phyloP scores from a whole-genome alignment of 2,329 filamentous ascomycete species.

The Xylaria polymorpha region DNA sequence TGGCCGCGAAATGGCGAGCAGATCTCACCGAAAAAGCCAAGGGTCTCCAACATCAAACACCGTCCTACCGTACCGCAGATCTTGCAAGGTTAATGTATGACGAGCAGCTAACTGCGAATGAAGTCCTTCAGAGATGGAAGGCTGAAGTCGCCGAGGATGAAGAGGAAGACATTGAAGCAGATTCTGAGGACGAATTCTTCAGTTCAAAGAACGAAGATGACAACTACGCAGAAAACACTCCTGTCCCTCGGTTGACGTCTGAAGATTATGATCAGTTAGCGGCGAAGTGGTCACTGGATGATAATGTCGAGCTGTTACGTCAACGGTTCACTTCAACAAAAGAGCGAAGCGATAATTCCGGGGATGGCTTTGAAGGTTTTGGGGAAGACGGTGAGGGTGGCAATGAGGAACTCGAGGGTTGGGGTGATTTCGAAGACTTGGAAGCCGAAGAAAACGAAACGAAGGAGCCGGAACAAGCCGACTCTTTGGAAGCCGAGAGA shows the following conservation, averaged over 20 bases:
- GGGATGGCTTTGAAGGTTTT: slow-evolving; percentile 64
- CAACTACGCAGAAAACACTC: slow-evolving; percentile 77
- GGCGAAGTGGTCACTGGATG: slow-evolving; percentile 84
- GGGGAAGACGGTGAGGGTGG: slow-evolving; percentile 73
- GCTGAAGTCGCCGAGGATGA: slow-evolving; percentile 69
- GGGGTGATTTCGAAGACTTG: slow-evolving; percentile 83
- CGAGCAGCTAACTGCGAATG: slow-evolving; percentile 75
- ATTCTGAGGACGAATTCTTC: slow-evolving; percentile 72
- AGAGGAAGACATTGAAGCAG: slow-evolving; percentile 69
- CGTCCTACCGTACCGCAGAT: slow-evolving; percentile 81
- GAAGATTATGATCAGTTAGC: slow-evolving; percentile 81
- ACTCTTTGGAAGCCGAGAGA: slow-evolving; percentile 85
- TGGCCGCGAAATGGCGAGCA: slow-evolving; percentile 85
- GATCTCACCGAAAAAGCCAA: slow-evolving; percentile 82
- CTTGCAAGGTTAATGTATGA: slow-evolving; percentile 92
- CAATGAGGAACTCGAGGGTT: slow-evolving; percentile 56
- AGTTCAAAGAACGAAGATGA: slow-evolving; percentile 75
- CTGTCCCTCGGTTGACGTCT: slow-evolving; percentile 72
- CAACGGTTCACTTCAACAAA: slow-evolving; percentile 79
- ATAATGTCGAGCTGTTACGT: slow-evolving; percentile 79
- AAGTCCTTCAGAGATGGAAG: slow-evolving; percentile 84
- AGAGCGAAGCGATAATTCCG: slow-evolving; percentile 64
- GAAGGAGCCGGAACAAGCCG: slow-evolving; percentile 55
- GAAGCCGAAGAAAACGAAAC: slow-evolving; percentile 77
- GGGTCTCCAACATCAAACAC: slow-evolving; percentile 74